Evolutionary conservation across 257 asterid genomes (phyloP), one percentile per base, ranked within the genome.

Genomic region (Ehretia macrophylla): DNA sequence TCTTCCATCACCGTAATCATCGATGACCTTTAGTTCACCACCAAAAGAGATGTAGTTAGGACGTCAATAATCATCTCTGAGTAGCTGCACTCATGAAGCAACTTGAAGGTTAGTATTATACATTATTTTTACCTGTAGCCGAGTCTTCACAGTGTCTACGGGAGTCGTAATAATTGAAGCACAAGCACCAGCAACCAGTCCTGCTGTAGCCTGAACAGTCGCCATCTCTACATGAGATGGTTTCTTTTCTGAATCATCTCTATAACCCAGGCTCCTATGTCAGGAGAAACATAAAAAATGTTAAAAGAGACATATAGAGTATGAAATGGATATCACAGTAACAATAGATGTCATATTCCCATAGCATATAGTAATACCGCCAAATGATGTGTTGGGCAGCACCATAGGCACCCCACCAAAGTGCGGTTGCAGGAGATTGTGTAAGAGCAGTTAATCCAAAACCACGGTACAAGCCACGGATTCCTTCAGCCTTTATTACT

Each of bases 361-460:
- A 52, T 19, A 51, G 17, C 48, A 63, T 13, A 52, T 45, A 23
- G 37, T 42, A 32, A 32, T 81, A 87, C 97, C 95, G 81, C 98
- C 98, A 92, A 32, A 84, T 79, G 44, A 77, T 66, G 68, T 88
- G 95, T 58, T 92, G 97, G 19, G 98, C 85, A 44, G 88, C 66
- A 63, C 93, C 97, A 65, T 92, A 92, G 47, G 90, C 83, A 71
- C 95, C 95, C 98, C 97, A 92, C 98, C 98, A 92, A 51, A 92
- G 90, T 17, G 98, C 98, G 10, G 89, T 76, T 65, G 97, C 98
- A 70, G 98, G 90, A 57, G 98, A 59, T 66, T 88, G 98, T 8
- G 81, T 75, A 51, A 75, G 52, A 59, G 83, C 88, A 35, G 95
- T 88, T 59, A 92, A 78, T 51, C 97, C 96, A 63, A 92, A 92